A percentile compares a stretch with the other conserved stretches of the same genome.
Conservation (phyloP, 306 rosid species). For the Begonia masoniana region DNA sequence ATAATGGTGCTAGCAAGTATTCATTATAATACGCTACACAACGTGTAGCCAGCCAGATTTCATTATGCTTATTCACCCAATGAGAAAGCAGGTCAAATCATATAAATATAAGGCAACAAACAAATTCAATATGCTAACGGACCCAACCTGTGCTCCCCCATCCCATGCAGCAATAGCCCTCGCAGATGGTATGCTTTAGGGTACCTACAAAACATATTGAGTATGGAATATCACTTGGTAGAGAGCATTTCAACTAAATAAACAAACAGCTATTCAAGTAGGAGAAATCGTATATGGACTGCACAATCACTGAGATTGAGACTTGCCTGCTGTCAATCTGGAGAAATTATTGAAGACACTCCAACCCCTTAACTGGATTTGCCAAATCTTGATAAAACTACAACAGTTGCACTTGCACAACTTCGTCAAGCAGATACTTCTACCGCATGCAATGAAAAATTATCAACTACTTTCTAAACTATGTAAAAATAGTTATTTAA, state of each 20-base stretch:
- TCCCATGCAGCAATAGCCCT: constrained; percentile 70
- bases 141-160: constrained; percentile 88
- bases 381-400: constrained; percentile 56
- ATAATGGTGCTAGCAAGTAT: too few relatives aligned
- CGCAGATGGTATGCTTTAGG: constrained; percentile 91
- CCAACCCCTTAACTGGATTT: constrained; percentile 50
- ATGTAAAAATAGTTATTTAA: too few relatives aligned
- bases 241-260: too few relatives aligned
- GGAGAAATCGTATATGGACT: not conserved
- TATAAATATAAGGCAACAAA: constrained; percentile 7
- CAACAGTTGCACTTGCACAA: not conserved
- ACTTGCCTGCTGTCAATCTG: constrained; percentile 71
- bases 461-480: too few relatives aligned
- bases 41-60: too few relatives aligned
- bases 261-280: not conserved
- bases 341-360: constrained; percentile 50
- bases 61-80: too few relatives aligned
- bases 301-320: constrained; percentile 15
- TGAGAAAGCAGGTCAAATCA: not conserved
- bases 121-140: constrained; percentile 12
- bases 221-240: not conserved
- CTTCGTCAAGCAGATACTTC: too few relatives aligned
- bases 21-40: too few relatives aligned
- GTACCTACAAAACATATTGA: constrained; percentile 47
- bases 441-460: too few relatives aligned